Percentiles rank a stretch among this genome's conserved stretches.
Conservation (phyloP, 164 flowering plant genomes). For the Chimonanthus salicifolius region DNA sequence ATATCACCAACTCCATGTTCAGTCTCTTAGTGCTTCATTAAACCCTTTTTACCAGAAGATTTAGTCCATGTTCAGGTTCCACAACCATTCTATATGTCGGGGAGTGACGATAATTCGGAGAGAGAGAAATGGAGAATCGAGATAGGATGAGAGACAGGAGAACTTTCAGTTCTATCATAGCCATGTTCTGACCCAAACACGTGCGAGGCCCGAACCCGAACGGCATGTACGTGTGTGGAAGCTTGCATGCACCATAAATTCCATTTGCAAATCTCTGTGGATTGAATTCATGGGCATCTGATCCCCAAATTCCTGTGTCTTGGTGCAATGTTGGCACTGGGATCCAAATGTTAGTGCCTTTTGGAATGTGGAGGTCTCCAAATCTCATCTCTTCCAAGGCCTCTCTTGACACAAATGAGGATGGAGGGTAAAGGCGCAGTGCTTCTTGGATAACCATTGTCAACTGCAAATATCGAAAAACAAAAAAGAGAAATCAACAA, state of each 20-base stretch:
- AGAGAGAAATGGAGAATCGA: conserved; percentile 12
- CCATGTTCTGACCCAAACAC: conserved; percentile 14
- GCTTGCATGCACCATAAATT: conserved; percentile 11
- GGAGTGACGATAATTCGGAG: conserved; percentile 22
- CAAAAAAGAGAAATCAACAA: too few species aligned
- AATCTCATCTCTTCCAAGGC: conserved; percentile 9
- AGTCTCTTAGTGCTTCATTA: background rate
- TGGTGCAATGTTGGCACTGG: conserved; percentile 8
- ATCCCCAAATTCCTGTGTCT: conserved; percentile 17
- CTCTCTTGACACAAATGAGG: conserved; percentile 8
- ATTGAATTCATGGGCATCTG: conserved; percentile 17
- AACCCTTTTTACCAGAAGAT: conserved; percentile 13
- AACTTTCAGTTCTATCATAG: conserved; percentile 12
- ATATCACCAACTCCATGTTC: too few species aligned
- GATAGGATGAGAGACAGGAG: conserved; percentile 9
- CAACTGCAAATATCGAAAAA: conserved; percentile 2
- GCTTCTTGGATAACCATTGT: conserved; percentile 17
- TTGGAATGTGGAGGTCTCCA: conserved; percentile 8
- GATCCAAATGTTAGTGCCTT: conserved; percentile 13
- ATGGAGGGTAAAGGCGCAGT: conserved; percentile 13
- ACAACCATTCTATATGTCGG: conserved; percentile 15
- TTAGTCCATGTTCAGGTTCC: conserved; percentile 24
- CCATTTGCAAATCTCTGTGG: conserved; percentile 19
- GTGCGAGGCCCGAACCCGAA: conserved; percentile 14
- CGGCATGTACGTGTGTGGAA: conserved; percentile 12